phyloP scores from a whole-genome alignment of 1,284 basidiomycete species.

The Fomitopsis palustris region DNA sequence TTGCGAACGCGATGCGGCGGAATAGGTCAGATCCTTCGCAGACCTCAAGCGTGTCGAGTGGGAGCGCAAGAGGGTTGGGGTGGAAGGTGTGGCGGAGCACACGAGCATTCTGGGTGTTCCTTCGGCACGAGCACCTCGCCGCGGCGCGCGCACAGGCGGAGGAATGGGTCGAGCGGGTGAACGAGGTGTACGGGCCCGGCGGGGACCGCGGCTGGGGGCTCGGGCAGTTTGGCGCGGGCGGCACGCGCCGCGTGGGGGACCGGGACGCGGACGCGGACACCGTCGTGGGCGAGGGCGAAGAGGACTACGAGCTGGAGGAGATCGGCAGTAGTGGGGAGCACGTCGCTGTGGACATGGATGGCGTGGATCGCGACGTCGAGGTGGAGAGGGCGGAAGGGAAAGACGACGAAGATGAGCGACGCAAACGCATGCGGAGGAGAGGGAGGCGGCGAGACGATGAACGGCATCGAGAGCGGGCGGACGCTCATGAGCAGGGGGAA shows the following conservation, averaged over 20 bases:
- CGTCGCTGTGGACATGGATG: conserved; percentile 8
- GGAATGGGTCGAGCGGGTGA: conserved; percentile 59
- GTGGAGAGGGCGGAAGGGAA: conserved; percentile 10
- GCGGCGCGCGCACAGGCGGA: conserved; percentile 65
- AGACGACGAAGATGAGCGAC: conserved; percentile 14
- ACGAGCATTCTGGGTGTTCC: conserved; percentile 12
- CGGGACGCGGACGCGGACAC: conserved; percentile 23
- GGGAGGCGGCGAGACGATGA: conserved; percentile 12
- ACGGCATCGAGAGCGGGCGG: neutral
- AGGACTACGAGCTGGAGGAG: conserved; percentile 21
- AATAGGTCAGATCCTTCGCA: conserved; percentile 6
- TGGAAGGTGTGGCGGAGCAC: conserved; percentile 2
- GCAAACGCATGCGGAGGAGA: conserved; percentile 8
- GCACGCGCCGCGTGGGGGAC: conserved; percentile 20
- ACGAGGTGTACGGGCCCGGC: conserved; percentile 48
- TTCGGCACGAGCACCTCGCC: conserved; percentile 57
- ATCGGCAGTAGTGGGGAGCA: conserved; percentile 21
- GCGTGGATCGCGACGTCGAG: conserved; percentile 13
- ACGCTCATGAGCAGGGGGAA: neutral
- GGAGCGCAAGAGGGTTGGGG: neutral
- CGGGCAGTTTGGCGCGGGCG: conserved; percentile 30
- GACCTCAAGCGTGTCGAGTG: neutral
- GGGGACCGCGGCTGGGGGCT: conserved; percentile 59
- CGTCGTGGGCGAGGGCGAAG: conserved; percentile 1
- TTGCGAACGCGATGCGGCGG: conserved; percentile 5